Conservation (phyloP, 352 stramenopile genomes). For the Pseudoperonospora humuli region DNA sequence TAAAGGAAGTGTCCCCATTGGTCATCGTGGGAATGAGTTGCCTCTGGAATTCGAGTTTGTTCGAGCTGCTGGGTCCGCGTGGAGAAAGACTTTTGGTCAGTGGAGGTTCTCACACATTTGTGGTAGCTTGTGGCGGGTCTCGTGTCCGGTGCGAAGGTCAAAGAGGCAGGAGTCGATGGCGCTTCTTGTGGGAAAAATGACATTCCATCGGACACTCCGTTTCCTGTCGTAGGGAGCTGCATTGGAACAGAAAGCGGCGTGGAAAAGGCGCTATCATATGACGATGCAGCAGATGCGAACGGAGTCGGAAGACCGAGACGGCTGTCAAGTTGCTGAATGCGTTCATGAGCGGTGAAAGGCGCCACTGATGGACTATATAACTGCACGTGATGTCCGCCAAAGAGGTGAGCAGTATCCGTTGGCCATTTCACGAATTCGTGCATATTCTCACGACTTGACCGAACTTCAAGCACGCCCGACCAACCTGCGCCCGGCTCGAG, state of each 20-base stretch:
- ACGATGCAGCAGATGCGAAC: no score
- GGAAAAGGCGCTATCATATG: neutral
- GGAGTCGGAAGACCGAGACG: no score
- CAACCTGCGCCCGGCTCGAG: slow-evolving; percentile 15
- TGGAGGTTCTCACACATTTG: slow-evolving; percentile 11
- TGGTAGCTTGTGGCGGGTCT: slow-evolving; percentile 17
- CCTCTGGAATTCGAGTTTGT: slow-evolving; percentile 13
- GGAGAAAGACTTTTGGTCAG: slow-evolving; percentile 11
- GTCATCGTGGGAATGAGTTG: no score
- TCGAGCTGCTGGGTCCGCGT: slow-evolving; percentile 10
- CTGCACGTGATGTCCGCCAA: slow-evolving; percentile 25
- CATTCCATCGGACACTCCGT: no score
- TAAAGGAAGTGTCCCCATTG: slow-evolving; percentile 21
- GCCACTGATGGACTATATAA: slow-evolving; percentile 4
- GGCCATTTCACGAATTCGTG: slow-evolving; percentile 39
- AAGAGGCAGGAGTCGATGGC: no score
- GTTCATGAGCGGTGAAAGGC: neutral
- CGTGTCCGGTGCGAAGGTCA: no score
- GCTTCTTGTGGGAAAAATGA: no score
- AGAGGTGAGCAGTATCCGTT: slow-evolving; percentile 28
- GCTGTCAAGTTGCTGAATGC: no score
- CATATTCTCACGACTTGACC: slow-evolving; percentile 33
- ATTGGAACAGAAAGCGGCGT: no score
- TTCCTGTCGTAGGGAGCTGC: no score
- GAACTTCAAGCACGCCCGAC: slow-evolving; percentile 43